phyloP scores from a whole-genome alignment of 2,329 filamentous ascomycete genomes.

The Aspergillus novoparasiticus region DNA sequence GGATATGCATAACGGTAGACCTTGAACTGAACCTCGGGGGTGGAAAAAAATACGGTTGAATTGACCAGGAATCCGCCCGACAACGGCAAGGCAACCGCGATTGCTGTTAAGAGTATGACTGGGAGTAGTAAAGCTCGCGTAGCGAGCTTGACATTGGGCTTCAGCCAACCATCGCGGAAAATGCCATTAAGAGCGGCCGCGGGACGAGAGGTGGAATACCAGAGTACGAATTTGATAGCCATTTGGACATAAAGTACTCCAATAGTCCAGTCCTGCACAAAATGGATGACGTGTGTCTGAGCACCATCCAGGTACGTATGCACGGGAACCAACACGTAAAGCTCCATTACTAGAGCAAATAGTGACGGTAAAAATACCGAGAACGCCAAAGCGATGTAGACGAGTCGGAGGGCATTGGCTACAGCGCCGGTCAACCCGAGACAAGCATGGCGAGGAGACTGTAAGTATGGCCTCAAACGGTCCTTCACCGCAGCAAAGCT shows the following conservation, averaged over 20 bases:
- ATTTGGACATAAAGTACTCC: slow-evolving; percentile 90
- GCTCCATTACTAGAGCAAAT: slow-evolving; percentile 77
- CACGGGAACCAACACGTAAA: slow-evolving; percentile 85
- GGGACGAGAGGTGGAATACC: slow-evolving; percentile 69
- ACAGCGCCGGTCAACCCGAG: slow-evolving; percentile 20
- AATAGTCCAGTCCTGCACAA: slow-evolving; percentile 92
- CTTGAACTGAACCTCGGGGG: slow-evolving; percentile 37
- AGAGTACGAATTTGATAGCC: slow-evolving; percentile 67
- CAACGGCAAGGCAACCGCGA: slow-evolving; percentile 68
- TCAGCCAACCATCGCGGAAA: slow-evolving; percentile 72
- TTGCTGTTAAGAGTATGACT: slow-evolving; percentile 60
- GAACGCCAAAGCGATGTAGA: slow-evolving; percentile 76
- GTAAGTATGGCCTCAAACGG: slow-evolving; percentile 29
- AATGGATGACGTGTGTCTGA: slow-evolving; percentile 60
- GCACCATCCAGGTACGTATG: slow-evolving; percentile 68
- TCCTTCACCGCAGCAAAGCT: slow-evolving; percentile 27
- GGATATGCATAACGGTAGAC: slow-evolving; percentile 77
- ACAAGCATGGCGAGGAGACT: slow-evolving; percentile 34
- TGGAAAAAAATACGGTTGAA: slow-evolving; percentile 39
- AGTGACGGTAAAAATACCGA: slow-evolving; percentile 79
- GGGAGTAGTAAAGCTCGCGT: slow-evolving; percentile 88
- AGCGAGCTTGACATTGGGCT: slow-evolving; percentile 76
- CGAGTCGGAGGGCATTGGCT: slow-evolving; percentile 53
- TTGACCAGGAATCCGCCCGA: slow-evolving; percentile 58
- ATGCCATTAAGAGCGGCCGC: slow-evolving; percentile 75